A percentile compares a stretch with the other conserved stretches of the same genome.
Conservation (phyloP, 2,329 filamentous ascomycete genomes). For the Fusarium penzigii region DNA sequence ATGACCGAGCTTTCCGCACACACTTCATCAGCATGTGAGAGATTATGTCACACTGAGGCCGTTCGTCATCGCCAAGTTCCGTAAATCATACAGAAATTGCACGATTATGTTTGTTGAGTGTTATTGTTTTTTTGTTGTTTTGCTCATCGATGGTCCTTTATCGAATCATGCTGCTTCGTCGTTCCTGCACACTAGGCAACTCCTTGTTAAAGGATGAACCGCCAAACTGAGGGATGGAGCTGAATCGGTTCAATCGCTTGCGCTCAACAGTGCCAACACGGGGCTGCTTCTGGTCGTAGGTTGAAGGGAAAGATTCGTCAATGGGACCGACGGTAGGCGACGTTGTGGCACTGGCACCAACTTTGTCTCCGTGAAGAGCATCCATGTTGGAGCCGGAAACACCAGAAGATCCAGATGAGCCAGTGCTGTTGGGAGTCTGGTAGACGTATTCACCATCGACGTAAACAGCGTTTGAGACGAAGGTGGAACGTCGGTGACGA, state of each 20-base stretch:
- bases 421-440: conserved; percentile 61
- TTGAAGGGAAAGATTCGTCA: conserved; percentile 22
- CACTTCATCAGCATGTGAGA: conserved; percentile 20
- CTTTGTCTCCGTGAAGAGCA: conserved; percentile 39
- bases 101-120: conserved; percentile 12
- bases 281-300: conserved; percentile 15
- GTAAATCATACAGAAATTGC: conserved; percentile 26
- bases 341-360: conserved; percentile 21
- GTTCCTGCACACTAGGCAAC: conserved; percentile 38
- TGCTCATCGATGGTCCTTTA: conserved; percentile 20
- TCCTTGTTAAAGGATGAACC: conserved; percentile 38
- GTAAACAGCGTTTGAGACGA: conserved; percentile 86
- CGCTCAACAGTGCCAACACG: conserved; percentile 32
- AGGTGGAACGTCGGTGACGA: conserved; percentile 82
- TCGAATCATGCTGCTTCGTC: conserved; percentile 44
- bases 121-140: conserved; percentile 14
- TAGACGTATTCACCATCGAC: conserved; percentile 96
- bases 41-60: conserved; percentile 6
- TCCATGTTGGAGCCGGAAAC: conserved; percentile 42
- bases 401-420: conserved; percentile 43
- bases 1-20: conserved; percentile 21
- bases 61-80: conserved; percentile 20
- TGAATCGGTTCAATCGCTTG: conserved; percentile 57
- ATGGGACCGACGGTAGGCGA: conserved; percentile 29
- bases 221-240: conserved; percentile 57